Conservation (phyloP, 768 basidiomycete genomes). For the Tricholoma sp. region DNA sequence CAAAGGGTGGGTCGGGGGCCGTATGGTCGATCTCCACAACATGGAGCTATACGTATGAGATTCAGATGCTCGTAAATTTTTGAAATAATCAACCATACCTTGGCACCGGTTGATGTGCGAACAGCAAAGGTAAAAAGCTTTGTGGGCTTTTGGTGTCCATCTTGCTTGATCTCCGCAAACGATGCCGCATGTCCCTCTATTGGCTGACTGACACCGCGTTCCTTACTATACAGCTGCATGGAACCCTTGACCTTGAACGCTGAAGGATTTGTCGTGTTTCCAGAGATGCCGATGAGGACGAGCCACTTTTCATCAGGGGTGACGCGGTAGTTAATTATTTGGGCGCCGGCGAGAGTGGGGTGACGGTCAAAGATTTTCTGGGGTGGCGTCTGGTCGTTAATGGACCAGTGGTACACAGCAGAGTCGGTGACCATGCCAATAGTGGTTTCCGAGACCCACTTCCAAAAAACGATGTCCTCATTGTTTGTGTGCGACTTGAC, state of each 20-base stretch:
- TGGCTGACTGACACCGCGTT: slow-evolving; percentile 91
- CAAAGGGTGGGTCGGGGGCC: slow-evolving; percentile 86
- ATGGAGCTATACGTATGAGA: slow-evolving; percentile 63
- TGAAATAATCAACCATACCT: slow-evolving; percentile 48
- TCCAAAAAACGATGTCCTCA: slow-evolving; percentile 98
- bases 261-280: slow-evolving; percentile 86
- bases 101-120: slow-evolving; percentile 94
- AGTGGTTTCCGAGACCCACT: slow-evolving; percentile 89
- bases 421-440: slow-evolving; percentile 96
- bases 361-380: slow-evolving; percentile 97
- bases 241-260: slow-evolving; percentile 99
- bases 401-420: slow-evolving; percentile 89
- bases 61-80: not conserved
- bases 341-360: slow-evolving; percentile 86
- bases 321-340: slow-evolving; percentile 97
- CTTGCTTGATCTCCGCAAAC: slow-evolving; percentile 88
- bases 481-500: slow-evolving; percentile 92
- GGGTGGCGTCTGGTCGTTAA: slow-evolving; percentile 68
- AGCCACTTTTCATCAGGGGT: slow-evolving; percentile 96
- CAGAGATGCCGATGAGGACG: slow-evolving; percentile 91
- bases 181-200: slow-evolving; percentile 98
- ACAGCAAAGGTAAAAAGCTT: slow-evolving; percentile 96
- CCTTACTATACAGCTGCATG: slow-evolving; percentile 94
- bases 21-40: slow-evolving; percentile 97
- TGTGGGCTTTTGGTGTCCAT: slow-evolving; percentile 78